These are phyloP conservation scores for Sporobolomyces pararoseus DNA, from an alignment of 768 basidiomycete genomes.

Conservation along the genomic window DNA sequence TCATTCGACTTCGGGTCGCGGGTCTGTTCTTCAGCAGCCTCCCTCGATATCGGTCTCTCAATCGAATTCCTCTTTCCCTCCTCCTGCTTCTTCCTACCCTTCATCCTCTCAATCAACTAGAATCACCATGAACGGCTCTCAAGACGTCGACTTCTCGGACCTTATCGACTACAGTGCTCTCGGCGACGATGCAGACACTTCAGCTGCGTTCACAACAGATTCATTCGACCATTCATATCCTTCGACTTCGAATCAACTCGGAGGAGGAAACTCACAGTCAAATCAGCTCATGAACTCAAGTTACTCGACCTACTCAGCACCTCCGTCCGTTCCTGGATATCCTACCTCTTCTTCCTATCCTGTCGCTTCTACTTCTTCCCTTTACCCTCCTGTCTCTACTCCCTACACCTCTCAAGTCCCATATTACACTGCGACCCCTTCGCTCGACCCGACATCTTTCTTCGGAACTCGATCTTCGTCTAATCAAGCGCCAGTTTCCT, in stretches of 20 bases:
- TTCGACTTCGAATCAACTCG: not conserved
- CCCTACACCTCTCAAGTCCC: not conserved
- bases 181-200: not conserved
- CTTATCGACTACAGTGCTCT: constrained; percentile 7
- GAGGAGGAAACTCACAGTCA: not conserved
- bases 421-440: not conserved
- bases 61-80: not conserved
- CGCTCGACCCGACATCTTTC: constrained; percentile 2
- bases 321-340: not conserved
- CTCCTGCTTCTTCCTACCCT: not conserved
- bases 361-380: not conserved
- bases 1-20: not conserved
- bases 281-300: not conserved
- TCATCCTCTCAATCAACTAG: not conserved
- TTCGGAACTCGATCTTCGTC: not conserved
- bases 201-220: constrained; percentile 17
- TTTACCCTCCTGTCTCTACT: not conserved
- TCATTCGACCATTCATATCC: constrained; percentile 1
- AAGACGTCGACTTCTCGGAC: constrained; percentile 8
- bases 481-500: not conserved
- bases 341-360: not conserved
- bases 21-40: too few relatives aligned
- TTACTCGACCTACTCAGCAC: not conserved
- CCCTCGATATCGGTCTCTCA: not conserved
- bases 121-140: constrained; percentile 1